Percentiles rank a stretch among this genome's conserved stretches.
Evolutionary conservation across 768 basidiomycete species (phyloP).

Genomic region (Collybiopsis confluens): DNA sequence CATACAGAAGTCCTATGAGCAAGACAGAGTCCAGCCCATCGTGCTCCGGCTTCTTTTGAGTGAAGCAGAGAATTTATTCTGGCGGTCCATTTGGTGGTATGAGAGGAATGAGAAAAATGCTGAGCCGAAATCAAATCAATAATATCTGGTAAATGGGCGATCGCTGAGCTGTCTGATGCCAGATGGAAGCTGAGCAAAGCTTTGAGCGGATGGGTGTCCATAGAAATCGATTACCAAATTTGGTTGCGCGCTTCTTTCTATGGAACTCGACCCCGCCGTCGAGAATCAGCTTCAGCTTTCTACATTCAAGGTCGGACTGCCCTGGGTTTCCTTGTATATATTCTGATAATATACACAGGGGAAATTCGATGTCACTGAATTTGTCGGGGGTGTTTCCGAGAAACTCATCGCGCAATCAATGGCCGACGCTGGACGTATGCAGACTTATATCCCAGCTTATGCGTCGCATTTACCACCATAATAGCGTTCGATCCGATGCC

Average conservation of each 20-base stretch:
- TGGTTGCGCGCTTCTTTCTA: too few relatives aligned
- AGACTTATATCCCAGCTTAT: not conserved
- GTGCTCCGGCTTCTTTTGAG: constrained; percentile 70
- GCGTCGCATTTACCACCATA: not conserved
- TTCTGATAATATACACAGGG: constrained; percentile 40
- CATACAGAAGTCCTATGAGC: constrained; percentile 61
- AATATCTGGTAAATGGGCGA: constrained; percentile 55
- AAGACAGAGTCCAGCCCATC: constrained; percentile 78
- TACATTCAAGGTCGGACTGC: constrained; percentile 46
- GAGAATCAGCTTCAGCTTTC: constrained; percentile 49
- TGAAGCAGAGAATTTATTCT: constrained; percentile 71
- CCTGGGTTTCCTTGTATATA: not conserved
- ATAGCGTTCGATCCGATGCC: constrained; percentile 95
- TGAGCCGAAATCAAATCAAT: constrained; percentile 50
- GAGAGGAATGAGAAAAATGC: constrained; percentile 55
- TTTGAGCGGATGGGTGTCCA: constrained; percentile 57
- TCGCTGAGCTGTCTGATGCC: constrained; percentile 60
- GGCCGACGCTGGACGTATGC: constrained; percentile 71
- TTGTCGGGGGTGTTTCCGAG: constrained; percentile 82
- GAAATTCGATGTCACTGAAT: constrained; percentile 90
- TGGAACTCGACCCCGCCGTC: constrained; percentile 46
- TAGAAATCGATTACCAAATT: constrained; percentile 16
- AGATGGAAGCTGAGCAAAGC: constrained; percentile 67
- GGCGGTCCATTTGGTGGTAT: constrained; percentile 72
- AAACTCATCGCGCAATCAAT: constrained; percentile 85